These are phyloP conservation scores for Nakazawaea ishiwadae DNA, from an alignment of 805 yeast species.

Conservation along the genomic window DNA sequence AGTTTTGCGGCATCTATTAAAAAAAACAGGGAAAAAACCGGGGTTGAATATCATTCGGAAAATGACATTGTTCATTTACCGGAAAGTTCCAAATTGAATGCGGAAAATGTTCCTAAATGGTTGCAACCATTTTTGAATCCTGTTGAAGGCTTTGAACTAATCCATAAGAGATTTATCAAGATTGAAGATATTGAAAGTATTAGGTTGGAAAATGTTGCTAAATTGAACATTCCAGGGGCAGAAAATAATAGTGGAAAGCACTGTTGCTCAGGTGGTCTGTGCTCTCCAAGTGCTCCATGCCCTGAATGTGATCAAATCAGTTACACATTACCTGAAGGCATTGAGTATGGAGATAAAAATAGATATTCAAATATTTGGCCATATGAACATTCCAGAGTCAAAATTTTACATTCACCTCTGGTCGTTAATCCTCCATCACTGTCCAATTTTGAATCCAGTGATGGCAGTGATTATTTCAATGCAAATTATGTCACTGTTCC, in stretches of 20 bases:
- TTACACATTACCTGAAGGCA: conserved; percentile 37
- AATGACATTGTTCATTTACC: conserved; percentile 5
- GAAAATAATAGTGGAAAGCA: not conserved
- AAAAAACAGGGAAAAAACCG: conserved; percentile 11
- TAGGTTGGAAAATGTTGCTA: conserved; percentile 30
- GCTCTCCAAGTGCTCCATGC: conserved; percentile 38
- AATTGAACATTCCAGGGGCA: conserved; percentile 5
- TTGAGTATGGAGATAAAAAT: conserved; percentile 40
- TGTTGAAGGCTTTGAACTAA: conserved; percentile 20
- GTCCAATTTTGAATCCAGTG: not conserved
- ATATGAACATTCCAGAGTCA: conserved; percentile 43
- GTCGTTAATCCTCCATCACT: not conserved
- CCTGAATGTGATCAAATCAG: conserved; percentile 35
- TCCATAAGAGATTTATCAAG: conserved; percentile 29
- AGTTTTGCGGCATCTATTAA: conserved; percentile 23
- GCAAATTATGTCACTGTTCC: conserved; percentile 36
- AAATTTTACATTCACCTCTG: conserved; percentile 22
- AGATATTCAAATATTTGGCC: conserved; percentile 45
- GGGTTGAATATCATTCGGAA: not conserved
- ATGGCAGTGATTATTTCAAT: conserved; percentile 37
- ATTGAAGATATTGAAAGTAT: conserved; percentile 34
- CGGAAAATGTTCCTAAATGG: conserved; percentile 13
- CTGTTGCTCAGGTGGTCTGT: conserved; percentile 18
- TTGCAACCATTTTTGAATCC: conserved; percentile 10
- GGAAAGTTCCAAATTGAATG: conserved; percentile 14